Conservation (phyloP, 306 rosid genomes). For the Nissolia schottii region DNA sequence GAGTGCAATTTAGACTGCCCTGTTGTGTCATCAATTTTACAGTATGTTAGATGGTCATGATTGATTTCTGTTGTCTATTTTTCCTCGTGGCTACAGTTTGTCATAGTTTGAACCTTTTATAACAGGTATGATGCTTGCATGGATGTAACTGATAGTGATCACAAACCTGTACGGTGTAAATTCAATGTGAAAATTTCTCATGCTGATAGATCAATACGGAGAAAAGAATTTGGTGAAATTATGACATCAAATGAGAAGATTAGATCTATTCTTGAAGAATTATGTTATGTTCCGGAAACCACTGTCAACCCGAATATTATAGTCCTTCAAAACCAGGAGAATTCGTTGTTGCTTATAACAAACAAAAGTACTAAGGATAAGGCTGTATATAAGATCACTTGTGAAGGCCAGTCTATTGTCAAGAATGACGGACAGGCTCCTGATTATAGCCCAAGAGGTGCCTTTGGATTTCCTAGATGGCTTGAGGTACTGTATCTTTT, state of each 20-base stretch:
- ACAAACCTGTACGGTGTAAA: slow-evolving; percentile 95
- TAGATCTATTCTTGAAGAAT: slow-evolving; percentile 57
- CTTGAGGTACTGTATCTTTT: slow-evolving; percentile 66
- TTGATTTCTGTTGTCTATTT: slow-evolving; percentile 4
- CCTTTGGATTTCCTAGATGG: slow-evolving; percentile 92
- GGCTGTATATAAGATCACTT: slow-evolving; percentile 60
- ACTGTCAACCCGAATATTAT: slow-evolving; percentile 51
- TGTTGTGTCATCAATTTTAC: slow-evolving; percentile 74
- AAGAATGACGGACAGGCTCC: slow-evolving; percentile 61
- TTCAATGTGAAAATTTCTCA: slow-evolving; percentile 67
- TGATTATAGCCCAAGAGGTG: slow-evolving; percentile 61
- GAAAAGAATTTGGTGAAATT: slow-evolving; percentile 76
- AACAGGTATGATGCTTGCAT: slow-evolving; percentile 92
- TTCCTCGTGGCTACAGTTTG: not conserved
- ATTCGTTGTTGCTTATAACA: slow-evolving; percentile 48
- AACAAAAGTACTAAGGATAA: slow-evolving; percentile 60
- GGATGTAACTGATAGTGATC: slow-evolving; percentile 99
- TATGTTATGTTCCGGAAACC: slow-evolving; percentile 63
- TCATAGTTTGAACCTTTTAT: slow-evolving; percentile 26
- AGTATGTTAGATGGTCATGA: slow-evolving; percentile 49
- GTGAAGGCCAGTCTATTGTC: slow-evolving; percentile 61
- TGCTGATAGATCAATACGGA: slow-evolving; percentile 82
- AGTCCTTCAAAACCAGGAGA: slow-evolving; percentile 75
- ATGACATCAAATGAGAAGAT: slow-evolving; percentile 62
- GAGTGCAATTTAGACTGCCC: slow-evolving; percentile 85